These are phyloP conservation scores for Stagonosporopsis chrysanthemi DNA, from an alignment of 2,329 filamentous ascomycete species.

Conservation along the genomic window DNA sequence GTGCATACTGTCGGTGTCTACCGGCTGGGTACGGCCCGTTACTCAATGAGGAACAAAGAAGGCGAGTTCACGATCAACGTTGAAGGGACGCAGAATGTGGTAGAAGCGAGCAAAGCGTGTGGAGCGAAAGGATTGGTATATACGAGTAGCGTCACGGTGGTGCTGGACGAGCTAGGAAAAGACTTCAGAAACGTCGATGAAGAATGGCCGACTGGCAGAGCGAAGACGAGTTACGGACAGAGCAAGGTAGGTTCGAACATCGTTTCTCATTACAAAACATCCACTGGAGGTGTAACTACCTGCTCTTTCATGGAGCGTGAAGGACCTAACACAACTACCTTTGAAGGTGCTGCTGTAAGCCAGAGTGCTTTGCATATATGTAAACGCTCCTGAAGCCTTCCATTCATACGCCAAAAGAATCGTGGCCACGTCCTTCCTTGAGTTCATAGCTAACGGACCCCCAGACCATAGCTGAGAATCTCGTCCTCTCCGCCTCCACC, in stretches of 20 bases:
- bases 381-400: too few species aligned
- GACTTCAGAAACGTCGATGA: slow-evolving; percentile 89
- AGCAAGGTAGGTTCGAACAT: slow-evolving; percentile 72
- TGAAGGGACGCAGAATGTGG: slow-evolving; percentile 79
- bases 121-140: slow-evolving; percentile 86
- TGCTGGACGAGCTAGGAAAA: slow-evolving; percentile 76
- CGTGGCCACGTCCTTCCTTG: background rate
- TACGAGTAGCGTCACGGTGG: slow-evolving; percentile 86
- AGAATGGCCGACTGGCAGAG: slow-evolving; percentile 76
- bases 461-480: slow-evolving; percentile 78
- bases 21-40: slow-evolving; percentile 49
- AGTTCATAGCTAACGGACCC: background rate
- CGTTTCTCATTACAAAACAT: background rate
- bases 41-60: slow-evolving; percentile 49
- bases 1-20: slow-evolving; percentile 80
- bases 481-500: slow-evolving; percentile 78
- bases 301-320: too few species aligned
- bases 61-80: slow-evolving; percentile 86
- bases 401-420: too few species aligned
- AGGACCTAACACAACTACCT: background rate
- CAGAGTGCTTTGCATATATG: background rate
- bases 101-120: slow-evolving; percentile 73
- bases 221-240: slow-evolving; percentile 81
- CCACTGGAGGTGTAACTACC: too few species aligned
- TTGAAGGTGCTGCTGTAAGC: background rate